A percentile compares a stretch with the other conserved stretches of the same genome.
Conservation (phyloP, 331 rosid genomes). For the Phaseolus coccineus region DNA sequence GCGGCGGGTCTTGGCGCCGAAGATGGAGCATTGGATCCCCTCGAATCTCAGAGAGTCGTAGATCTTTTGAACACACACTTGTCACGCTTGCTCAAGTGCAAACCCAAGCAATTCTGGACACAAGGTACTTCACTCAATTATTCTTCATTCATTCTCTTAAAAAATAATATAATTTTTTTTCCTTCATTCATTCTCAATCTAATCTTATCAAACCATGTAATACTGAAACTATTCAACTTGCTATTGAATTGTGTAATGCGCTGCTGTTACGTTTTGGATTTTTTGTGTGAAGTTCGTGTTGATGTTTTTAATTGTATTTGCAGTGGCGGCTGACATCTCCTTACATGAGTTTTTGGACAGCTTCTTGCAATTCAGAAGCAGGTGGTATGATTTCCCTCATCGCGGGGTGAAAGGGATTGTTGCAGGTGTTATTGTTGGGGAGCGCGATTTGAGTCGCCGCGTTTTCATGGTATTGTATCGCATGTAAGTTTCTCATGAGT, state of each 20-base stretch:
- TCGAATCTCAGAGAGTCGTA: conserved; percentile 91
- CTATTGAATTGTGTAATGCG: not conserved
- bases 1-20: conserved; percentile 88
- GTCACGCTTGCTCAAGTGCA: conserved; percentile 82
- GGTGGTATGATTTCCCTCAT: conserved; percentile 97
- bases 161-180: not conserved
- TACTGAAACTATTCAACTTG: not conserved
- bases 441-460: conserved; percentile 79
- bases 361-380: conserved; percentile 84
- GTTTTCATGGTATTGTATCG: conserved; percentile 92
- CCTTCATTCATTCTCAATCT: not conserved
- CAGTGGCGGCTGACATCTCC: conserved; percentile 87
- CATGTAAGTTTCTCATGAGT: conserved; percentile 68
- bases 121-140: conserved; percentile 61
- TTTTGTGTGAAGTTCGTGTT: not conserved
- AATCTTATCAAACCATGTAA: not conserved
- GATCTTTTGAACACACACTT: conserved; percentile 86
- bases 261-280: not conserved
- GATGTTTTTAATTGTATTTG: conserved; percentile 30
- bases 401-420: conserved; percentile 78
- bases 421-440: conserved; percentile 96
- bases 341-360: conserved; percentile 91
- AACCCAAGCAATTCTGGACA: conserved; percentile 82
- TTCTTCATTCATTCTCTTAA: not conserved
- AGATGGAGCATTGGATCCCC: conserved; percentile 93